These are phyloP conservation scores for Sesbania bispinosa DNA, from an alignment of 306 rosid species.

Conservation along the genomic window DNA sequence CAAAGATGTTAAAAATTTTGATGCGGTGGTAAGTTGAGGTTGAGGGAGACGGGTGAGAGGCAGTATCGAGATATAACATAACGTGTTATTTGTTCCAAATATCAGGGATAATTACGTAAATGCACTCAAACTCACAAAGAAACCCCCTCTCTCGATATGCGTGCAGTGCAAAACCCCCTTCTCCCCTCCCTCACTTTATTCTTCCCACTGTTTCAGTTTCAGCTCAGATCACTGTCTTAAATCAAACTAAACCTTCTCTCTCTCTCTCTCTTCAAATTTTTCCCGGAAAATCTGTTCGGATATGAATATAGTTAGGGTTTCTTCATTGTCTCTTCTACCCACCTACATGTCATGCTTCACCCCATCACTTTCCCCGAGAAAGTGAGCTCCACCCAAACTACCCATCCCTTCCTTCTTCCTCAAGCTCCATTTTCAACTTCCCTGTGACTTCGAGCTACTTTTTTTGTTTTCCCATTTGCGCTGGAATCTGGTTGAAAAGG, in stretches of 20 bases:
- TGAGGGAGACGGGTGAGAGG: too few species aligned
- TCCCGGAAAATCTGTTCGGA: neutral
- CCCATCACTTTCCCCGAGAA: slow-evolving; percentile 7
- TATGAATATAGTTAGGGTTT: slow-evolving; percentile 42
- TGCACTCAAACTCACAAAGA: too few species aligned
- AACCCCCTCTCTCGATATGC: too few species aligned
- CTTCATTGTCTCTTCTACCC: slow-evolving; percentile 10
- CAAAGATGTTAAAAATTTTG: too few species aligned
- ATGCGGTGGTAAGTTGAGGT: too few species aligned
- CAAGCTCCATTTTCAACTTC: slow-evolving; percentile 35
- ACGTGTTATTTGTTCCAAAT: too few species aligned
- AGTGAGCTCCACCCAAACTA: neutral
- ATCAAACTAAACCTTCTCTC: neutral
- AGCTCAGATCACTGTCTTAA: slow-evolving; percentile 45
- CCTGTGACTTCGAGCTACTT: too few species aligned
- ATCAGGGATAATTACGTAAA: too few species aligned
- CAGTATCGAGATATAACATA: too few species aligned
- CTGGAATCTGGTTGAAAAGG: slow-evolving; percentile 25
- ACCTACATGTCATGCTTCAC: slow-evolving; percentile 7
- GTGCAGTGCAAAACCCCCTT: too few species aligned
- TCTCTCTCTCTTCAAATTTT: too few species aligned
- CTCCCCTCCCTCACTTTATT: slow-evolving; percentile 31
- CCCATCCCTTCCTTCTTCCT: slow-evolving; percentile 24
- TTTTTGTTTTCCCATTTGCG: too few species aligned
- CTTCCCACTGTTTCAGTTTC: slow-evolving; percentile 48